Base-by-base conservation (phyloP, 768 basidiomycete genomes). In the Hericium alpestre region DNA sequence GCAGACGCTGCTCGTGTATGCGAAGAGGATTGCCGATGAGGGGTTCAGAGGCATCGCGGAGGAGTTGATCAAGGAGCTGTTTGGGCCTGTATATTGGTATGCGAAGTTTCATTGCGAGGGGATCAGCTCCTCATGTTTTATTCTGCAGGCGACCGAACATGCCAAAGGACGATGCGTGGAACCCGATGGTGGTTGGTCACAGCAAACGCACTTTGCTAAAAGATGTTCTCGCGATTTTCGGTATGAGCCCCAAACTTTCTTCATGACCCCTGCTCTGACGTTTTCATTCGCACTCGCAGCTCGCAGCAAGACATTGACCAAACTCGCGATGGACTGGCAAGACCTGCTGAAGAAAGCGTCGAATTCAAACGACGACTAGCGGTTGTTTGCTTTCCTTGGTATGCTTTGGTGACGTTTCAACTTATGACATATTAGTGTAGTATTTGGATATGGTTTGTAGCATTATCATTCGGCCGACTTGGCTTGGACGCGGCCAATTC, bases 71-170 rank as follows among this genome's bases (percentile, higher is more conserved):
- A 86, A 81, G 69, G 96, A 97, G 61, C 75, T 98, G 54, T 84
- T 88, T 63, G 93, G 94, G 15, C 94, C 93, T 0, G 73, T 93
- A 40, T 95, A 90, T 71, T 87, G 84, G 94, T 94, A 65, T 58
- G 88, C 79, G 1, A 15, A 43, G 39, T 7, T 12, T 46, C n/a
- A 43, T 53, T 39, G 7, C 16, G 18, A 9, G 25, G 1, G 23
- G 41, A 22, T 39, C 57, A 18, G 38, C 40, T 50, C 4, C 7
- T 59, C 25, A 22, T 58, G 58, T 59, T 25, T 50, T 55, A 40
- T 8, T 32, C 37, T 54, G n/a, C 64, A 87, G 87, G 82, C 81
- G 87, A 38, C 84, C 87, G 49, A 78, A 78, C 16, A 75, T 79
- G 46, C 20, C n/a, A 38, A 60, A 60, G 57, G 82, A 72, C 41